Evolutionary conservation across 495 filamentous ascomycete genomes (phyloP).

Genomic region (Neurospora tetrasperma): DNA sequence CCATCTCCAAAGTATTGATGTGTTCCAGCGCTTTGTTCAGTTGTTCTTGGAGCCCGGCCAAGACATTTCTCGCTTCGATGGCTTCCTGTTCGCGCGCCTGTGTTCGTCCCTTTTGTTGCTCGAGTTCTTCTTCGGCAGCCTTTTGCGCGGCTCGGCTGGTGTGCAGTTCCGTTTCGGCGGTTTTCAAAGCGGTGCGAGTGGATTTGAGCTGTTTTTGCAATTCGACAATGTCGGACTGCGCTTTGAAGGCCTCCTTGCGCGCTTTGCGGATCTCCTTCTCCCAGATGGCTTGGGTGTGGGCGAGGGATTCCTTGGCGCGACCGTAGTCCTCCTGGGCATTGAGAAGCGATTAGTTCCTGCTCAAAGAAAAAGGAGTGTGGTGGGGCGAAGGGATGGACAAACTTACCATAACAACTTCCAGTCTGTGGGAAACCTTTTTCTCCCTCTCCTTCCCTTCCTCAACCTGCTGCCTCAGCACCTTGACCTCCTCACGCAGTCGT

Average conservation of each 20-base stretch:
- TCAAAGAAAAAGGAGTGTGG: background rate
- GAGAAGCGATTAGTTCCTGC: background rate
- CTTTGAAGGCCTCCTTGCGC: constrained; percentile 78
- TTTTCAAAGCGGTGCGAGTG: constrained; percentile 39
- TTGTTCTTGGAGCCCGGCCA: constrained; percentile 67
- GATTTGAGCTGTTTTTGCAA: constrained; percentile 74
- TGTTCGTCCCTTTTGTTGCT: constrained; percentile 38
- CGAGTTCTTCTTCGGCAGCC: constrained; percentile 23
- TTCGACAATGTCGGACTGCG: constrained; percentile 65
- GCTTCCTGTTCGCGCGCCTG: constrained; percentile 59
- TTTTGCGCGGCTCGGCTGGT: constrained; percentile 39
- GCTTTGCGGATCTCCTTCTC: constrained; percentile 76
- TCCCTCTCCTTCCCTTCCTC: constrained; percentile 67
- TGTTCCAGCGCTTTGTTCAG: constrained; percentile 52
- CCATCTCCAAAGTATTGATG: constrained; percentile 56
- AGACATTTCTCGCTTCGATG: constrained; percentile 61
- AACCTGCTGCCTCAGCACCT: constrained; percentile 41
- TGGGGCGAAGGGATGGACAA: background rate
- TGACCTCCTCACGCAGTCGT: constrained; percentile 48
- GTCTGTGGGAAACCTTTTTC: constrained; percentile 61
- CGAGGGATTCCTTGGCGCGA: constrained; percentile 62
- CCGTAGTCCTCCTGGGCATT: constrained; percentile 59
- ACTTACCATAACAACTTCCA: constrained; percentile 65
- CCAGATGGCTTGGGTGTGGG: constrained; percentile 60
- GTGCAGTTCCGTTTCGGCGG: constrained; percentile 51